Percentiles rank a stretch among this genome's conserved stretches.
phyloP scores from a whole-genome alignment of 1,284 basidiomycete species.

The Apiotrichum mycotoxinovorans region DNA sequence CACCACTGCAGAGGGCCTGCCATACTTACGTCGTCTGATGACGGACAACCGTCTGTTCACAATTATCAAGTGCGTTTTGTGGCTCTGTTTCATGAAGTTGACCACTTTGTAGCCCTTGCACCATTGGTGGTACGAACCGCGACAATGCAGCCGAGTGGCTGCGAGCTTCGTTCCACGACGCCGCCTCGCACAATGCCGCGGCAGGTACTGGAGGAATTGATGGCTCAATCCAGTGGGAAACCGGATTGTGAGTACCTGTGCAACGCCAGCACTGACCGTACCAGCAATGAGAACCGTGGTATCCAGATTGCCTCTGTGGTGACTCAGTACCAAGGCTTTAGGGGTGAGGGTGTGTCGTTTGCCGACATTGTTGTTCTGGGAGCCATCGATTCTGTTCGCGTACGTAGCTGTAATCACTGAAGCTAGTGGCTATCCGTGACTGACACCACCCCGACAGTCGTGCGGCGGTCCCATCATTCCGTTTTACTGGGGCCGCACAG shows the following conservation, averaged over 20 bases:
- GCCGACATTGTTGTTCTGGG: conserved; percentile 19
- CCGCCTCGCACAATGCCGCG: conserved; percentile 14
- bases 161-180: conserved; percentile 21
- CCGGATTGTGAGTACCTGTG: conserved; percentile 3
- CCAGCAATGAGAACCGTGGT: conserved; percentile 17
- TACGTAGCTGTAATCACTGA: not conserved
- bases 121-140: conserved; percentile 19
- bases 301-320: conserved; percentile 10
- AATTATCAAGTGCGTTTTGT: not conserved
- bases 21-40: not conserved
- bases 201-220: conserved; percentile 22
- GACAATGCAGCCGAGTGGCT: conserved; percentile 23
- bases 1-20: no score
- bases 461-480: conserved; percentile 22
- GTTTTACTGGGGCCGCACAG: conserved; percentile 14
- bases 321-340: conserved; percentile 12
- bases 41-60: not conserved
- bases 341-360: conserved; percentile 13
- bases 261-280: not conserved
- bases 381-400: conserved; percentile 15
- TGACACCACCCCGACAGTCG: not conserved
- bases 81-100: not conserved
- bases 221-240: conserved; percentile 19
- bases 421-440: no score
- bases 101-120: conserved; percentile 30